Base-by-base conservation (phyloP, 2,329 filamentous ascomycete genomes). In the Aphanocladium album region DNA sequence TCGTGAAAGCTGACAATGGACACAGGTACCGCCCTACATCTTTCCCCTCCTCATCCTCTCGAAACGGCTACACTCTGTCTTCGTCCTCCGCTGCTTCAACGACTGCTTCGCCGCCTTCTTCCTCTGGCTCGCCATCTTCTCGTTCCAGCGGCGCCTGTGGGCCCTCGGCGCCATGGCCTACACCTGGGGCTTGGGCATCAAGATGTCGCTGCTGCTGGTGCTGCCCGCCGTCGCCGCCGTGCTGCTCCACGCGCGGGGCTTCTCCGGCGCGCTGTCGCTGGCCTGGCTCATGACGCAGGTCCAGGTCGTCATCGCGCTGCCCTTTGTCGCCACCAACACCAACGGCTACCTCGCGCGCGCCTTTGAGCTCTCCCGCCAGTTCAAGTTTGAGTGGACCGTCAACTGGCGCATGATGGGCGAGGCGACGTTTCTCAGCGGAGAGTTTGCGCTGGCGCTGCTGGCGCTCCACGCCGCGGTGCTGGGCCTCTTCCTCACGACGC, bases 401-500 rank as follows among this genome's bases (percentile, higher is more conserved):
- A 99, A 99, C 74, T 99, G 95, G 95, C 87, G 93, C 58, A 98
- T 98, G 72, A 76, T 97, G n/a, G 88, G 89, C 17, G 92, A 97
- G 74, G 84, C 89, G 7, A 74, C 78, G 0, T 99, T 99, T 68
- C 81, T 96, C 51, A 83, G 81, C 66, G 83, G 78, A 62, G 72
- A 77, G 2, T 96, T 96, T 71, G 85, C 91, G 27, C 67, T 88
- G 19, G 73, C 76, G 16, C 80, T 97, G 55, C 79, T 96, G 27
- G 79, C 74, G 1, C 70, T 84, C 60, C 91, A 97, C 71, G 77
- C 79, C 27, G 72, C 78, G 9, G 78, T 92, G n/a, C 80, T 97
- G 25, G 67, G 79, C 27, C 71, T 83, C 39, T 96, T 96, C 72
- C 76, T 87, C 54, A 70, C 78, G 35, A 85, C 81, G 14, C 81